Evolutionary conservation across 2,329 filamentous ascomycete genomes (phyloP), one percentile per base, ranked within the genome.

Genomic region (Ustulina deusta): DNA sequence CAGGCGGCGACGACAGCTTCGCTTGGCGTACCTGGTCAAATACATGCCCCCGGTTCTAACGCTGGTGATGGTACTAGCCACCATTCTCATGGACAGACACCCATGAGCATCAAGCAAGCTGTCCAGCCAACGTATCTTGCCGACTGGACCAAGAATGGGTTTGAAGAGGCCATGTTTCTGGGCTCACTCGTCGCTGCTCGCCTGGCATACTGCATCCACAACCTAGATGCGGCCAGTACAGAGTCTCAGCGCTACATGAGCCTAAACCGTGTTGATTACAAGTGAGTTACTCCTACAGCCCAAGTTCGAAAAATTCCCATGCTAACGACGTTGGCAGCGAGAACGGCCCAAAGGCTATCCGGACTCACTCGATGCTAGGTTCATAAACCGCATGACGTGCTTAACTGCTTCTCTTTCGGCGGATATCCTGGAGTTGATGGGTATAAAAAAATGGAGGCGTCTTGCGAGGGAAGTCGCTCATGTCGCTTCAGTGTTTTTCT

Each of bases 111-210:
- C 82, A 95, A 93, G 83, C 84, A 89, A 32, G 89, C 93, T 32
- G 87, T 89, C 72, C 84, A 93, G 72, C 94, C 94, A 0, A 91
- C 93, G 61, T 97, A 97, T 79, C 91, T 97, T 73, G 88, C 91
- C 11, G 94, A 97, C 79, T 97, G 94, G 93, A 93, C 93, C 77
- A 94, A 92, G 81, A 88, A 90, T 71, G 84, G 87, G 63, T 86
- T 87, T 75, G 94, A 97, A 76, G 94, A 97, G 80, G 89, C 92
- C 56, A 89, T 90, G 76, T 97, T 97, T 81, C 83, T 97, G 6
- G 94, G 94, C 11, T 92, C 93, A 2, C 93, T 97, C 80, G 91
- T 97, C 36, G 93, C 92, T 1, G 93, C 92, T 1, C 79, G 87
- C 22, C 81, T 89, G 61, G 86, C 85, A 1, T 89, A 86, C 74